These are phyloP conservation scores for Diaporthe vexans DNA, from an alignment of 2,329 filamentous ascomycete species.

Conservation along the genomic window DNA sequence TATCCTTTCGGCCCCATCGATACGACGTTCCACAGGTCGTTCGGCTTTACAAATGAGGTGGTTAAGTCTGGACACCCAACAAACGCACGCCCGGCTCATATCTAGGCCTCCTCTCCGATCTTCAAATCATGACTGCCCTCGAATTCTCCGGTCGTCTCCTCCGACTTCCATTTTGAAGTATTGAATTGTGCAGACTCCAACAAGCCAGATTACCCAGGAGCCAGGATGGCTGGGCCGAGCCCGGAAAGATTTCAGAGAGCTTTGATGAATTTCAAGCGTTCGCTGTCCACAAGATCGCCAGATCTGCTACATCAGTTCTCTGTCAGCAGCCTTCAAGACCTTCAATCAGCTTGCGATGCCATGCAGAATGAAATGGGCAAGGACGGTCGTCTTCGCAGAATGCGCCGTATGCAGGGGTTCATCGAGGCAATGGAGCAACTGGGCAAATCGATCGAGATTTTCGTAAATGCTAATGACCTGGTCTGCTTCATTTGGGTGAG, in stretches of 20 bases:
- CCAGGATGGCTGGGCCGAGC: slow-evolving; percentile 1
- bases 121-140: neutral
- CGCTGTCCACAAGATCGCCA: neutral
- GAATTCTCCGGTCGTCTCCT: neutral
- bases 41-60: neutral
- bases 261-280: slow-evolving; percentile 3
- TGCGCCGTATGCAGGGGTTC: neutral
- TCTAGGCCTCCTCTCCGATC: neutral
- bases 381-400: slow-evolving; percentile 9
- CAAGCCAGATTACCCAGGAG: neutral
- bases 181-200: neutral
- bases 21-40: neutral
- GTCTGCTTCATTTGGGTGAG: slow-evolving; percentile 25
- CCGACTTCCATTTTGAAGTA: no score
- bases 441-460: neutral
- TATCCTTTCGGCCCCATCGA: no score
- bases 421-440: slow-evolving; percentile 20
- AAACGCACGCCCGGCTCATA: neutral
- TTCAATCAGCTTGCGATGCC: neutral
- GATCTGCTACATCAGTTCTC: neutral
- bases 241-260: slow-evolving; percentile 11
- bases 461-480: slow-evolving; percentile 6
- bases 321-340: neutral
- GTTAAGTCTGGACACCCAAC: neutral
- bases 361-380: neutral